A percentile compares a stretch with the other conserved stretches of the same genome.
phyloP scores from a whole-genome alignment of 768 basidiomycete genomes.

The Boletus sp. region DNA sequence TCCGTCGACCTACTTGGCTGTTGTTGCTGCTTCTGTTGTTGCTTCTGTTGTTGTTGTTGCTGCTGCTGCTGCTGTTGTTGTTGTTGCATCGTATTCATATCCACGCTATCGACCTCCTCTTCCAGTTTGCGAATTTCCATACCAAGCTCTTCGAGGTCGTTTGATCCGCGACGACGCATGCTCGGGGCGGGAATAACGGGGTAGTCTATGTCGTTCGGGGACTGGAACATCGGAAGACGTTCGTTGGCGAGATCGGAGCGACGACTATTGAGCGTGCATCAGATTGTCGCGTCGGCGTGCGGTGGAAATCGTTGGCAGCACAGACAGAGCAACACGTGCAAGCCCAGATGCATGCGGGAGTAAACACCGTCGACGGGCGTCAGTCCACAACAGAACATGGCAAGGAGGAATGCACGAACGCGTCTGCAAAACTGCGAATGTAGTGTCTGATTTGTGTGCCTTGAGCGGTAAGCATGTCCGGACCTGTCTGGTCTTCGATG shows the following conservation, averaged over 20 bases:
- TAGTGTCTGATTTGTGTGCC: slow-evolving; percentile 54
- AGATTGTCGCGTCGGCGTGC: not conserved
- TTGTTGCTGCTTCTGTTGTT: not conserved
- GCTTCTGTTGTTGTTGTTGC: not conserved
- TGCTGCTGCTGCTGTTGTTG: not conserved
- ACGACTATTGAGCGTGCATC: slow-evolving; percentile 42
- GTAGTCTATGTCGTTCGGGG: slow-evolving; percentile 27
- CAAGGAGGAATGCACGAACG: slow-evolving; percentile 43
- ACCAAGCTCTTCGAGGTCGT: slow-evolving; percentile 41
- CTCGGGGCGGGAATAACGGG: slow-evolving; percentile 59
- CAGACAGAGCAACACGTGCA: not conserved
- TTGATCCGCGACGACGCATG: slow-evolving; percentile 48
- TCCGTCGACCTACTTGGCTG: slow-evolving; percentile 43
- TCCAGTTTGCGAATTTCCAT: slow-evolving; percentile 69
- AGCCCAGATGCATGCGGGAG: not conserved
- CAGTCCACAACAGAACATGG: not conserved
- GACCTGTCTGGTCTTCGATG: slow-evolving; percentile 37
- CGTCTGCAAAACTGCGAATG: slow-evolving; percentile 73
- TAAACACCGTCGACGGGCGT: not conserved
- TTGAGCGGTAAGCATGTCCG: slow-evolving; percentile 61
- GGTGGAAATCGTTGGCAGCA: not conserved
- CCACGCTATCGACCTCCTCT: slow-evolving; percentile 47
- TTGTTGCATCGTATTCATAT: not conserved
- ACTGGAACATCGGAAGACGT: slow-evolving; percentile 59
- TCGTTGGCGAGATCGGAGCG: slow-evolving; percentile 73